Conservation (phyloP, 2,329 filamentous ascomycete species). For the Scedosporium minutisporum region DNA sequence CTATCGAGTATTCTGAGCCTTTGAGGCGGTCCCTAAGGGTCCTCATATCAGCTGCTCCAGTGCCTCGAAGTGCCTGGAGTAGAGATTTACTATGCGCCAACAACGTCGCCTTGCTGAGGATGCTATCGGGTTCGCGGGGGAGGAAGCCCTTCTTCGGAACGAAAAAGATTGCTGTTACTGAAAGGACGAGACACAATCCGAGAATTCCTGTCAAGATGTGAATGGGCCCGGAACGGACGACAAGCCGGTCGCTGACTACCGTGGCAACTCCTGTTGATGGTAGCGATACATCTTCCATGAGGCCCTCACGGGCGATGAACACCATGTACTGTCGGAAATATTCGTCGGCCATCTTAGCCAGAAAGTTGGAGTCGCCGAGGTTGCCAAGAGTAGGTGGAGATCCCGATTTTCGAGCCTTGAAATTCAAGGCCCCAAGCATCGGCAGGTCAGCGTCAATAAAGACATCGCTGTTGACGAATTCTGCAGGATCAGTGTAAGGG, state of each 20-base stretch:
- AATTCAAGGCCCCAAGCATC: conserved; percentile 22
- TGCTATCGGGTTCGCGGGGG: conserved; percentile 22
- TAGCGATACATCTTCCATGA: conserved; percentile 17
- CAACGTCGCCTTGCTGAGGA: conserved; percentile 25
- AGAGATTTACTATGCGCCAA: conserved; percentile 25
- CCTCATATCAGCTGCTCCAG: conserved; percentile 20
- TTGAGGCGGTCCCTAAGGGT: conserved; percentile 18
- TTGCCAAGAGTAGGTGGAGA: conserved; percentile 13
- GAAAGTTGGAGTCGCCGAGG: conserved; percentile 14
- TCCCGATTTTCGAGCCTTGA: conserved; percentile 14
- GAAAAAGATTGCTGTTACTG: conserved; percentile 11
- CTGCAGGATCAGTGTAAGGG: neutral
- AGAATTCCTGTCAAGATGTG: conserved; percentile 22
- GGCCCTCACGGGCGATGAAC: conserved; percentile 19
- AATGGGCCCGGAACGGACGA: conserved; percentile 18
- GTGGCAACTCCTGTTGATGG: conserved; percentile 15
- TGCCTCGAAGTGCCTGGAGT: conserved; percentile 23
- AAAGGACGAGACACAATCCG: conserved; percentile 16
- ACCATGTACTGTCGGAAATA: conserved; percentile 26
- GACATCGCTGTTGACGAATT: conserved; percentile 14
- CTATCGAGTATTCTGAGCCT: conserved; percentile 20
- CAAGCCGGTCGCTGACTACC: conserved; percentile 19
- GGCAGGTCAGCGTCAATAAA: conserved; percentile 21
- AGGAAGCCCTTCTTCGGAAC: conserved; percentile 22
- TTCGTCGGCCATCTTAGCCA: conserved; percentile 17